These are phyloP conservation scores for Neofusicoccum umdonicola DNA, from an alignment of 2,329 filamentous ascomycete species.

Conservation along the genomic window DNA sequence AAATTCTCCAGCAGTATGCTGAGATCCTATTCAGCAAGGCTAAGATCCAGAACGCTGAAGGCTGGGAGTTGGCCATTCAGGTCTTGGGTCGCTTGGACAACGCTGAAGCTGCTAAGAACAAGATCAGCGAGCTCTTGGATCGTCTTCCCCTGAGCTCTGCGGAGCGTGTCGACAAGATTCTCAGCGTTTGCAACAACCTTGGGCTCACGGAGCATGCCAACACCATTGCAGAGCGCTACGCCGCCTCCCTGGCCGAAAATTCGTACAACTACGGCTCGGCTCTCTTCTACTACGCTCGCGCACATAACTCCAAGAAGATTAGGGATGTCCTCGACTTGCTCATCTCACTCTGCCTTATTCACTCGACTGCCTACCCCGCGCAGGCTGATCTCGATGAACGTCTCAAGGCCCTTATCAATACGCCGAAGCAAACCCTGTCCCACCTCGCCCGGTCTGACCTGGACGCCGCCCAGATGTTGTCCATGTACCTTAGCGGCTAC, in stretches of 20 bases:
- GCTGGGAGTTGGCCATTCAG: slow-evolving; percentile 83
- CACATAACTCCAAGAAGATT: slow-evolving; percentile 74
- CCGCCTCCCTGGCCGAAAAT: slow-evolving; percentile 69
- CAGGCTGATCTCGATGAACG: slow-evolving; percentile 69
- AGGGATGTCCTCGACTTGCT: slow-evolving; percentile 83
- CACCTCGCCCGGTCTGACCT: slow-evolving; percentile 71
- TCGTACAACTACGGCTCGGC: slow-evolving; percentile 81
- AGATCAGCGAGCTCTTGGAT: slow-evolving; percentile 71
- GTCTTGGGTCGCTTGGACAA: slow-evolving; percentile 80
- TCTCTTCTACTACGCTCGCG: slow-evolving; percentile 85
- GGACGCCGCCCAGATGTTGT: slow-evolving; percentile 78
- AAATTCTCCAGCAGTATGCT: slow-evolving; percentile 74
- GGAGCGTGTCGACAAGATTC: slow-evolving; percentile 75
- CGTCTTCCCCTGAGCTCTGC: slow-evolving; percentile 70
- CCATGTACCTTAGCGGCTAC: slow-evolving; percentile 85
- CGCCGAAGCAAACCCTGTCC: slow-evolving; percentile 69
- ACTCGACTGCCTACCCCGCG: slow-evolving; percentile 77
- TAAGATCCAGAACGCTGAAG: slow-evolving; percentile 21
- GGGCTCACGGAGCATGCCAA: slow-evolving; percentile 77
- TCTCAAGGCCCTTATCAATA: slow-evolving; percentile 66
- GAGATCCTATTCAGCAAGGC: slow-evolving; percentile 54
- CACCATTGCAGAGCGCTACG: slow-evolving; percentile 82
- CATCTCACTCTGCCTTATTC: slow-evolving; percentile 81
- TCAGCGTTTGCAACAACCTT: slow-evolving; percentile 72
- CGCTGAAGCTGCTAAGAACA: slow-evolving; percentile 65